phyloP scores from a whole-genome alignment of 2,329 filamentous ascomycete genomes.

The Sporothrix protearum region DNA sequence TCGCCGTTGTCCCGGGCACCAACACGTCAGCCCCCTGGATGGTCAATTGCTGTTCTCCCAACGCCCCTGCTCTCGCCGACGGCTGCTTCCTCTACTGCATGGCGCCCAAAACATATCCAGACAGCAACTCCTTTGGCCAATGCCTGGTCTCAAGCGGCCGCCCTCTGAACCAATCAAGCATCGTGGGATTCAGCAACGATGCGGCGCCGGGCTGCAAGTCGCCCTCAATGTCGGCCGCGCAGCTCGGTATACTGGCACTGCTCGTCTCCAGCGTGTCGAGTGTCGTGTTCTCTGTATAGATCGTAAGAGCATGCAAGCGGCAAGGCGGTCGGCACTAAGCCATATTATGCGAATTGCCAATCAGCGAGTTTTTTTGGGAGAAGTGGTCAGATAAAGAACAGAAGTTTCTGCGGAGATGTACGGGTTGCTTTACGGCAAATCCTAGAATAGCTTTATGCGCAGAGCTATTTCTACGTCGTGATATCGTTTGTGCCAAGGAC shows the following conservation, averaged over 20 bases:
- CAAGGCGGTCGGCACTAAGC: no score
- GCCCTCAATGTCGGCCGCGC: not conserved
- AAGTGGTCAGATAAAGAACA: no score
- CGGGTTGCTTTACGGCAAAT: no score
- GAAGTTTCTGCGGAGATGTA: no score
- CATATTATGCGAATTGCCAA: no score
- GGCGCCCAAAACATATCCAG: not conserved
- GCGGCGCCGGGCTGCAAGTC: not conserved
- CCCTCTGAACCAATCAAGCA: not conserved
- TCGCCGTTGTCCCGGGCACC: conserved; percentile 15
- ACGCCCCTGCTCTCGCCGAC: conserved; percentile 6
- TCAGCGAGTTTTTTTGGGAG: no score
- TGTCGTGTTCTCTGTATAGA: not conserved
- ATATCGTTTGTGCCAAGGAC: no score
- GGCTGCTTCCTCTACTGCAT: conserved; percentile 16
- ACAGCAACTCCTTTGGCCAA: not conserved
- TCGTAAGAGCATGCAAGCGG: not conserved
- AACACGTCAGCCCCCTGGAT: conserved; percentile 11
- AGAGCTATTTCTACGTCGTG: no score
- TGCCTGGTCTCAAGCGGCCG: not conserved
- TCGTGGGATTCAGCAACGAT: not conserved
- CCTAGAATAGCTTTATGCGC: no score
- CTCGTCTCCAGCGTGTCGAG: not conserved
- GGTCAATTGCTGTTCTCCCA: conserved; percentile 14
- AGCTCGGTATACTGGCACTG: not conserved